Base-by-base conservation (phyloP, 164 flowering plant species). In the Echeveria elegans region DNA sequence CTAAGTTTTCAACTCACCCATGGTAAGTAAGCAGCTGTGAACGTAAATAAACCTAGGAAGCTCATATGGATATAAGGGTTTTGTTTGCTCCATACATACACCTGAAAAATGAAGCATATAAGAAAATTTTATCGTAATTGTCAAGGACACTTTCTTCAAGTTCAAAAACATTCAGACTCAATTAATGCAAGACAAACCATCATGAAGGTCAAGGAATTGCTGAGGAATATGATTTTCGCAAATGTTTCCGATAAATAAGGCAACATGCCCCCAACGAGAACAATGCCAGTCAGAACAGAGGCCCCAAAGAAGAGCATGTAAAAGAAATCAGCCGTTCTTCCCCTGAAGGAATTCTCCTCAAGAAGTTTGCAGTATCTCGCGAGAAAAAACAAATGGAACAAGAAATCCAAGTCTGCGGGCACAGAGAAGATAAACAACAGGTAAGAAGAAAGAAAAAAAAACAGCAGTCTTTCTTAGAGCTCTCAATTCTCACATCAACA, bases 71-170 rank as follows among this genome's bases (percentile, higher is more conserved):
- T 95, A 63, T 72, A 92, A 16, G 99, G 99, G 78, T 92, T 92
- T 78, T 89, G 97, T 80, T 95, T 95, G 88, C 99, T 95, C 99
- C 99, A 95, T 31, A 95, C 99, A 80, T 95, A 95, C 37, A 95
- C 99, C 99, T 94, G 82, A 23, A 67, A n/a, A 66, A 23, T 2
- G 69, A 19, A 15, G 21, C 66, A 19, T 63, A 38, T 3, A 50
- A 68, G 40, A 6, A 47, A 50, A 4, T 59, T 24, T 32, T 30
- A 4, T 70, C 7, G 19, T 50, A 21, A 26, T 18, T 45, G 53
- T 45, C 9, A 60, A 1, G 5, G 30, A 14, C 6, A 65, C 18
- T 23, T 18, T 5, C n/a, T 4, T 32, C 31, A 28, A 64, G 30
- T 29, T 19, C 23, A 52, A 26, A 18, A 50, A 66, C 18, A 36